These are phyloP conservation scores for Platanus orientalis DNA, from an alignment of 164 flowering plant genomes.

Conservation along the genomic window DNA sequence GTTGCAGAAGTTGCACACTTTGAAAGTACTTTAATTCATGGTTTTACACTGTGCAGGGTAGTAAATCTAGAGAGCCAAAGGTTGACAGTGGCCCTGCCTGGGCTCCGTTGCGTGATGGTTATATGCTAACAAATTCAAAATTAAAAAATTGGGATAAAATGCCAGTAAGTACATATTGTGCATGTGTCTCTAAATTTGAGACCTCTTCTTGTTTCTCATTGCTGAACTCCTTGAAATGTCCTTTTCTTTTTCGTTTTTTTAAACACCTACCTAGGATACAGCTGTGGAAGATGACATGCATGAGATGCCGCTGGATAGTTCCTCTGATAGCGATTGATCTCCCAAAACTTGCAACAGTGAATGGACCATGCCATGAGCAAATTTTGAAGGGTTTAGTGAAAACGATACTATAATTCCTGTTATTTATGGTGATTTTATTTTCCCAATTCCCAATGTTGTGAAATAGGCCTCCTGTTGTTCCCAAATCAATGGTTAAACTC, in stretches of 20 bases:
- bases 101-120: conserved; percentile 87
- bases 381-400: too few relatives aligned
- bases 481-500: too few relatives aligned
- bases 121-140: conserved; percentile 77
- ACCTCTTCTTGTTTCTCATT: not conserved
- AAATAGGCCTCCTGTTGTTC: too few relatives aligned
- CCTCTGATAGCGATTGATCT: conserved; percentile 26
- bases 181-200: not conserved
- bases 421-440: too few relatives aligned
- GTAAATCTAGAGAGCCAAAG: conserved; percentile 15
- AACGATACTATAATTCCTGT: too few relatives aligned
- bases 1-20: not conserved
- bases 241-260: not conserved
- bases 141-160: conserved; percentile 90
- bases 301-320: conserved; percentile 14
- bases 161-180: conserved; percentile 39
- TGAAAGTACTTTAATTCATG: not conserved
- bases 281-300: conserved; percentile 7
- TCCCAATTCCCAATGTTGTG: too few relatives aligned
- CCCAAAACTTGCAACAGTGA: not conserved
- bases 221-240: not conserved
- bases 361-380: too few relatives aligned
- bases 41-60: conserved; percentile 33
- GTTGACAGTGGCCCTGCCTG: conserved; percentile 62
- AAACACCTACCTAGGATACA: conserved; percentile 11